phyloP scores from a whole-genome alignment of 352 stramenopile species.

The Thalassiosira livingstoniorum region DNA sequence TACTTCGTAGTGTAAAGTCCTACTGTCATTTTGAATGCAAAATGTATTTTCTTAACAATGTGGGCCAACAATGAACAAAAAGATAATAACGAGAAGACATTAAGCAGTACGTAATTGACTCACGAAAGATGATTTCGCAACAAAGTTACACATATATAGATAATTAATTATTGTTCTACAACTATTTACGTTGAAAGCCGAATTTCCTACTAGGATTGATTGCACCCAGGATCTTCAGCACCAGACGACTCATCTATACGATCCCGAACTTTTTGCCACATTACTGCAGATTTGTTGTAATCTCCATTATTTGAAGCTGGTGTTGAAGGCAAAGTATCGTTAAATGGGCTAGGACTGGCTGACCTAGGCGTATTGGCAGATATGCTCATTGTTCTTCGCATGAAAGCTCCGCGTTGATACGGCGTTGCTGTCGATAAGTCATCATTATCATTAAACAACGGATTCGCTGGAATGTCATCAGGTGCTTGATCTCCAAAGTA shows the following conservation, averaged over 20 bases:
- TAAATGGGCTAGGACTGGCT: neutral
- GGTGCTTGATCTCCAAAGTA: slow-evolving; percentile 36
- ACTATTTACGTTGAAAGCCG: no score
- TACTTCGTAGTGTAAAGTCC: no score
- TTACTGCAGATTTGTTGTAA: slow-evolving; percentile 6
- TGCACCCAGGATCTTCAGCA: slow-evolving; percentile 29
- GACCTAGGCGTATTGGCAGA: slow-evolving; percentile 28
- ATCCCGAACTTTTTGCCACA: slow-evolving; percentile 45
- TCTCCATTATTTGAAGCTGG: slow-evolving; percentile 7
- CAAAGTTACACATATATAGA: no score
- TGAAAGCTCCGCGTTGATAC: slow-evolving; percentile 37
- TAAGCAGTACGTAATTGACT: no score
- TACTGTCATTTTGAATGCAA: no score
- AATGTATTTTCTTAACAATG: no score
- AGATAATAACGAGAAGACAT: no score
- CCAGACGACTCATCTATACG: slow-evolving; percentile 4
- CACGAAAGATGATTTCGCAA: no score
- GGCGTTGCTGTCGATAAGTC: slow-evolving; percentile 10
- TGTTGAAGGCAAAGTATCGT: neutral
- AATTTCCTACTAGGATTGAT: slow-evolving; percentile 17
- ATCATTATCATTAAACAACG: slow-evolving; percentile 6
- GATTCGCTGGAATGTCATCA: neutral
- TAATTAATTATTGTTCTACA: no score
- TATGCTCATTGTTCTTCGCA: slow-evolving; percentile 45
- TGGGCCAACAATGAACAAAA: no score